A percentile compares a stretch with the other conserved stretches of the same genome.
Conservation (phyloP, 345 rosid species). For the Erodium maritimum region DNA sequence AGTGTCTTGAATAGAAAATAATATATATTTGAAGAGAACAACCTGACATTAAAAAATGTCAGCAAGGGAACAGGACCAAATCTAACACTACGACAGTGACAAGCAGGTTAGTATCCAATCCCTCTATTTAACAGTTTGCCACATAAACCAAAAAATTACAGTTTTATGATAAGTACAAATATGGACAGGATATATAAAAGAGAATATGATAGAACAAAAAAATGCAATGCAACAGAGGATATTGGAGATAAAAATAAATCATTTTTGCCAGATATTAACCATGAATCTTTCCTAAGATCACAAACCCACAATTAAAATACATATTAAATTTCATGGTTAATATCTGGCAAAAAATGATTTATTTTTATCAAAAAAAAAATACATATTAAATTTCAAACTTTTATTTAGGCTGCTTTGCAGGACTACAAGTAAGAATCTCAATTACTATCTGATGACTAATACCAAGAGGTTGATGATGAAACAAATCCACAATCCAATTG, state of each 20-base stretch:
- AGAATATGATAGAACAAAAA: background rate
- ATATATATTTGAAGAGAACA: background rate
- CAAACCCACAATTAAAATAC: too few species aligned
- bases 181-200: background rate
- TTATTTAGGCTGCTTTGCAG: background rate
- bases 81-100: background rate
- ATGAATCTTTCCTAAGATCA: too few species aligned
- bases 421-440: background rate
- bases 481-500: background rate
- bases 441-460: background rate
- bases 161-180: background rate
- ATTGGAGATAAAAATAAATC: too few species aligned
- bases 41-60: too few species aligned
- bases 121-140: background rate
- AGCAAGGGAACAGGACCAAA: background rate
- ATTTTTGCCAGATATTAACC: too few species aligned
- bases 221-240: background rate
- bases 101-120: background rate
- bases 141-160: background rate
- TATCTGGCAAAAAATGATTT: too few species aligned
- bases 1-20: background rate
- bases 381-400: too few species aligned
- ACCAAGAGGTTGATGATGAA: background rate
- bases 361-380: too few species aligned
- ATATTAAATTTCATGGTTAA: too few species aligned